Base-by-base conservation (phyloP, 1,284 basidiomycete genomes). In the Hemileia vastatrix region DNA sequence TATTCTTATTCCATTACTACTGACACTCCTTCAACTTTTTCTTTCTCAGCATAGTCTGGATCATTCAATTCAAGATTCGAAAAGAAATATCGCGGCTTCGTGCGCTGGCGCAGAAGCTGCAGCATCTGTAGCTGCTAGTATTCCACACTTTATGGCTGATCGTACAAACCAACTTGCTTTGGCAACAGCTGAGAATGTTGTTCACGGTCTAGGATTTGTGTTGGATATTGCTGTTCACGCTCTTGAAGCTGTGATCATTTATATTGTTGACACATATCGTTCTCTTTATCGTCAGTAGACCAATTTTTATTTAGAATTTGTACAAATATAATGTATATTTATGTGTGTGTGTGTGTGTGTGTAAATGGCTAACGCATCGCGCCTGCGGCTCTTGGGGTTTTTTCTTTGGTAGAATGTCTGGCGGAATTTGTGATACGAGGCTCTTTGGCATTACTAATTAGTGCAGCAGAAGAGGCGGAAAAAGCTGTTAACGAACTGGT, bases 191-290 rank as follows among this genome's bases (percentile, higher is more conserved):
- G 66, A 67, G 1, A 54, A 64, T 5, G 68, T 70, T 11, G 71
- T 73, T 9, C 67, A 68, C 44, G 70, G 67, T 4, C 61, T 71
- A 3, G 72, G 66, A 1, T 55, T 65, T 6, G 67, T 72, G 0
- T 60, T 71, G 2, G 52, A 64, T 9, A 54, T 74, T 1, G 64
- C 65, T 32, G 64, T 74, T n/a, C 66, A 57, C 0, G 72, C 72
- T 1, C 67, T 72, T 24, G 72, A 74, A 53, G 64, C 67, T 23
- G 43, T 70, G 3, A 57, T 73, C 1, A 31, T 64, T 6, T 74
- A 70, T 64, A 59, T 74, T 4, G 68, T 72, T 58, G 66, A 73
- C 40, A 68, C 70, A 44, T 74, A 74, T 61, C 64, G 70, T 18
- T 68, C 66, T 8, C 55, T 73, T 19, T 69, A 72, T 32, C 59